phyloP scores from a whole-genome alignment of 106 monocot genomes.

The Dendrobium catenatum region DNA sequence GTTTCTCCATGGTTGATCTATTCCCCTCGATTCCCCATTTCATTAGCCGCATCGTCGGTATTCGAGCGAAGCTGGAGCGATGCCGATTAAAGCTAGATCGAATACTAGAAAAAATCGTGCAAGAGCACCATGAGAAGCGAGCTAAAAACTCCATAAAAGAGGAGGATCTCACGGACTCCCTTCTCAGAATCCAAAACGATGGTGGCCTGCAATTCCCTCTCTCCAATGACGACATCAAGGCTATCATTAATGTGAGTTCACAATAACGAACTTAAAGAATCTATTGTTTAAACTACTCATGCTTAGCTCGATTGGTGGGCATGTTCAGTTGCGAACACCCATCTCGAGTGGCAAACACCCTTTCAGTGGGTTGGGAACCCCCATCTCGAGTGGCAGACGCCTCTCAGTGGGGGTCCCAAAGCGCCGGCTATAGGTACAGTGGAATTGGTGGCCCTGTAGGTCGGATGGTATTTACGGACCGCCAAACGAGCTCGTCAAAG shows the following conservation, averaged over 20 bases:
- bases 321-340: neutral
- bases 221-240: conserved; percentile 5
- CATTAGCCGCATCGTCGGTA: neutral
- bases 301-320: no score
- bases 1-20: neutral
- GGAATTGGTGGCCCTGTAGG: no score
- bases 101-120: neutral
- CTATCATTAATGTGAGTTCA: conserved; percentile 1
- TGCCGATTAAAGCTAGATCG: neutral
- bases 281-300: neutral
- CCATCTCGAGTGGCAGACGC: no score
- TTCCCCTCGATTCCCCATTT: conserved; percentile 14
- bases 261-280: neutral
- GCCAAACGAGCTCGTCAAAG: no score
- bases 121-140: neutral
- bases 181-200: neutral
- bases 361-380: no score
- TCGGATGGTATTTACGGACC: no score
- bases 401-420: no score
- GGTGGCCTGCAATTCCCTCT: neutral
- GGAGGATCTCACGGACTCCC: neutral
- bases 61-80: neutral
- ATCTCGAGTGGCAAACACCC: neutral
- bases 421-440: no score
- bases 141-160: neutral